These are phyloP conservation scores for Hydnomerulius pinastri DNA, from an alignment of 768 basidiomycete genomes.

Conservation along the genomic window DNA sequence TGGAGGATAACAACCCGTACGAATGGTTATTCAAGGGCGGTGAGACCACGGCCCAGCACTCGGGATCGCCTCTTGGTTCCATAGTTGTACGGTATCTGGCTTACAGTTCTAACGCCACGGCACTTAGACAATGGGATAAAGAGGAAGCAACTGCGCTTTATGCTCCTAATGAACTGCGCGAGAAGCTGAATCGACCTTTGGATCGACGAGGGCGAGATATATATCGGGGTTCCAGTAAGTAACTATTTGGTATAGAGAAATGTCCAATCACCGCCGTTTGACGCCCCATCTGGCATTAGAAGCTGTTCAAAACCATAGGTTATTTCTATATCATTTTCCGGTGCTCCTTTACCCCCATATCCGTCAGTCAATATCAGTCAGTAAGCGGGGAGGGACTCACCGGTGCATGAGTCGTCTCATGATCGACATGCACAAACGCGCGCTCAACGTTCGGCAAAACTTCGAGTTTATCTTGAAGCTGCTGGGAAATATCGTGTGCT, in stretches of 20 bases:
- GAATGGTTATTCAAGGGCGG: too few relatives aligned
- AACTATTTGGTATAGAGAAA: background rate
- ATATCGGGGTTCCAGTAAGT: too few relatives aligned
- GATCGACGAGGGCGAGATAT: too few relatives aligned
- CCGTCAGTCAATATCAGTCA: background rate
- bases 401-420: conserved; percentile 83
- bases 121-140: too few relatives aligned
- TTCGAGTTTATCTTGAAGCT: conserved; percentile 87
- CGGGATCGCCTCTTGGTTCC: too few relatives aligned
- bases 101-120: too few relatives aligned
- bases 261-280: too few relatives aligned
- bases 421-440: conserved; percentile 94
- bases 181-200: background rate
- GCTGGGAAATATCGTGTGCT: conserved; percentile 84
- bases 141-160: background rate
- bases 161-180: background rate
- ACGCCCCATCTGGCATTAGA: background rate
- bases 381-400: conserved; percentile 34
- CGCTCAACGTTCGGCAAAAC: conserved; percentile 86
- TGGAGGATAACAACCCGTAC: too few relatives aligned
- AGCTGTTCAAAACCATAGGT: background rate
- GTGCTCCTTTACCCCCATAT: conserved; percentile 39
- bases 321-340: conserved; percentile 37
- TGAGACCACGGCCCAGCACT: too few relatives aligned
- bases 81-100: too few relatives aligned